Evolutionary conservation across 805 yeast genomes (phyloP).

Genomic region (Metschnikowia lunata): DNA sequence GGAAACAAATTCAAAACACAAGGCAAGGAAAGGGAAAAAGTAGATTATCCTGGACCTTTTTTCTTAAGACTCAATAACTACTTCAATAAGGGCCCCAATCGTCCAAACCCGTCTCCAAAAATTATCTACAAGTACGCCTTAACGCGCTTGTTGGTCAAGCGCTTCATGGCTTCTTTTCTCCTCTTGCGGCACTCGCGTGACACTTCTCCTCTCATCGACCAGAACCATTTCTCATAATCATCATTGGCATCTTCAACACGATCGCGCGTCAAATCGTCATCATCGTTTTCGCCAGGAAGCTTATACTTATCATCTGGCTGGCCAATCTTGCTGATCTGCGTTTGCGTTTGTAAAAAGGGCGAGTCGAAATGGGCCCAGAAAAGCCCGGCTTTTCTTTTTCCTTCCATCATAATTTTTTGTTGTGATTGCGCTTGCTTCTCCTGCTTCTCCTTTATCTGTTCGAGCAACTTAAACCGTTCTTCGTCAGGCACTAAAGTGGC

Average conservation of each 20-base stretch:
- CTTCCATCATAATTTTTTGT: not conserved
- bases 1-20: no score
- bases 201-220: constrained; percentile 78
- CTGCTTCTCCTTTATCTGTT: constrained; percentile 30
- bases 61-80: no score
- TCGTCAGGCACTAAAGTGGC: constrained; percentile 7
- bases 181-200: constrained; percentile 70
- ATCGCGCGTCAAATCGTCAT: constrained; percentile 23
- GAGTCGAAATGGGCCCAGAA: constrained; percentile 84
- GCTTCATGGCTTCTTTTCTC: constrained; percentile 68
- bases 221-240: constrained; percentile 71
- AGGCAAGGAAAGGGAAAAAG: no score
- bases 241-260: constrained; percentile 31
- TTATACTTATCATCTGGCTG: constrained; percentile 24
- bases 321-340: constrained; percentile 63
- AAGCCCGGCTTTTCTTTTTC: constrained; percentile 38
- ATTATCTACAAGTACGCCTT: not conserved
- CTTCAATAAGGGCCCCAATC: no score
- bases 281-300: constrained; percentile 34
- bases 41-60: no score
- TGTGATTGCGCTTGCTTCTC: constrained; percentile 31
- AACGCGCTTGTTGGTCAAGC: constrained; percentile 42
- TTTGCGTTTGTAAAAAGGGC: constrained; percentile 81
- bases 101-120: not conserved
- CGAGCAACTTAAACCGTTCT: constrained; percentile 24